Base-by-base conservation (phyloP, 2,329 filamentous ascomycete species). In the Colletotrichum sublineola region DNA sequence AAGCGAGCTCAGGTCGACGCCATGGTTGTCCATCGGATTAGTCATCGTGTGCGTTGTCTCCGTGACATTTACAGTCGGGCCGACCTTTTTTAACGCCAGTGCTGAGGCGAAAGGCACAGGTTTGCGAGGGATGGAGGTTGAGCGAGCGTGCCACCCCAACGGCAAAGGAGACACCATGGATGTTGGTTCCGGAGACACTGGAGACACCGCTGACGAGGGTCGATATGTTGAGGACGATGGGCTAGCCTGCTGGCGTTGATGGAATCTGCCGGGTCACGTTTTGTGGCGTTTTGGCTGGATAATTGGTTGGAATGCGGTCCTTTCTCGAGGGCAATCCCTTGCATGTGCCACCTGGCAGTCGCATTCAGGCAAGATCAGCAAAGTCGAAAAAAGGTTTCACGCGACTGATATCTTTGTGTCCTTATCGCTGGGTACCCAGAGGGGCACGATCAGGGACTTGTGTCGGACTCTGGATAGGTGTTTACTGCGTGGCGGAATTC, bases 1-100 rank as follows among this genome's bases (percentile, higher is more conserved):
- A 58, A 71, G 65, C 44, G 69, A 68, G 44, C 69, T 68, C 42
- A 71, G 58, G 58, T 71, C 69, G 38, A 71, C 68, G 38, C 69
- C 69, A 53, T 71, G 69, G 44, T 60, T 58, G 53, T 71, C 69
- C 65, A 68, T 71, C 52, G 63, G 68, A 57, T 20, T 58, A 33
- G 46, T 44, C 44, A 33, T 60, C 53, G 36, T 50, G 5, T n/a
- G 42, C 18, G 60, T 29, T 24, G 65, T 58, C 31, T 63, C 58
- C 36, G 58, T 38, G 53, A 68, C 65, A 53, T 64, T 18, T 24
- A 68, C 42, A 12, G n/a, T 40, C 31, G 68, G 61, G 29, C 58
- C 64, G n/a, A 24, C 18, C n/a, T 71, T 53, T 11, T 63, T 63
- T 11, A 31, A 53, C 29, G 36, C 36, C 18, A 12, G 36, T 40